Evolutionary conservation across 352 stramenopile genomes (phyloP).

Genomic region (Phytophthora palmivora): DNA sequence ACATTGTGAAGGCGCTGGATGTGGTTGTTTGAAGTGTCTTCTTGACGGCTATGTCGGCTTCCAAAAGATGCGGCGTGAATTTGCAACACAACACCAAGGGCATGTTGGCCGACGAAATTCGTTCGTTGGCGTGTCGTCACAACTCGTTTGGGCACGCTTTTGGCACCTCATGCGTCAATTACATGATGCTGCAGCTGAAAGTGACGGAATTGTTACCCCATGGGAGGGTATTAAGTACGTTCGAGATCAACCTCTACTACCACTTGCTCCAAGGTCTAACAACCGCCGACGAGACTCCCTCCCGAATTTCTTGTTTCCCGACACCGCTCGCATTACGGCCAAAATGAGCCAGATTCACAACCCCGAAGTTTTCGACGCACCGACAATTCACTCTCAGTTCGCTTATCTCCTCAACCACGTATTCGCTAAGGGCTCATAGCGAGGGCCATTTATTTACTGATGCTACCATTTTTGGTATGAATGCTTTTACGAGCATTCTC

Average conservation of each 20-base stretch:
- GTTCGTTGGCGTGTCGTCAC: slow-evolving; percentile 54
- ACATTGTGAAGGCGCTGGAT: slow-evolving; percentile 74
- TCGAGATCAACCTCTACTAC: slow-evolving; percentile 35
- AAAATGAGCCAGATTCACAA: slow-evolving; percentile 51
- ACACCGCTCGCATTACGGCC: slow-evolving; percentile 67
- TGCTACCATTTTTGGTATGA: no score
- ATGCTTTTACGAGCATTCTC: no score
- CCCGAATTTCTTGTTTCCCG: slow-evolving; percentile 74
- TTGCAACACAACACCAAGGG: slow-evolving; percentile 28
- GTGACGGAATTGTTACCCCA: slow-evolving; percentile 63
- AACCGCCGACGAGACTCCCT: slow-evolving; percentile 55
- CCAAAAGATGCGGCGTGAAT: slow-evolving; percentile 74
- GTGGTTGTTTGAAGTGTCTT: slow-evolving; percentile 84
- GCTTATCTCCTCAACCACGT: slow-evolving; percentile 31
- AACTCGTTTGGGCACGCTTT: slow-evolving; percentile 77
- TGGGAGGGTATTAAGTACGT: slow-evolving; percentile 52
- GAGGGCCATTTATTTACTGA: no score
- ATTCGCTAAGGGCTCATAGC: slow-evolving; percentile 10
- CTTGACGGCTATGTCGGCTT: slow-evolving; percentile 84
- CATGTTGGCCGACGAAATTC: slow-evolving; percentile 28
- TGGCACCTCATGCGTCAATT: slow-evolving; percentile 87
- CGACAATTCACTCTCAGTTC: slow-evolving; percentile 63
- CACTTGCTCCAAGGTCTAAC: slow-evolving; percentile 53
- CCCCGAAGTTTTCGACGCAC: slow-evolving; percentile 63
- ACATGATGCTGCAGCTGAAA: slow-evolving; percentile 71